Evolutionary conservation across 441 rosid species (phyloP), one percentile per base, ranked within the genome.

Genomic region (Dalechampia spathulata): DNA sequence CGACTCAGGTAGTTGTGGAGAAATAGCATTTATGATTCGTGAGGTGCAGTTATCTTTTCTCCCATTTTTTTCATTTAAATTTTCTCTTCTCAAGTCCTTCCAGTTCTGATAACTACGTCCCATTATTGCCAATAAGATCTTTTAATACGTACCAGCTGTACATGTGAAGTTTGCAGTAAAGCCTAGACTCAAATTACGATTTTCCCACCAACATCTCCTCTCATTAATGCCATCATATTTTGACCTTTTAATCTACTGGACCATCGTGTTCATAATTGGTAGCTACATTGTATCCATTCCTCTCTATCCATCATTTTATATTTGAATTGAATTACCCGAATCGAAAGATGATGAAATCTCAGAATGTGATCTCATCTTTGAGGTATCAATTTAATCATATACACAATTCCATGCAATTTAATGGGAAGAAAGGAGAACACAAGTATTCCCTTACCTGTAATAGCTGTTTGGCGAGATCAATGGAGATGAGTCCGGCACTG

Each of bases 401-500:
- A 30, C 8, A 8, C 34, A 2, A 6, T 38, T 14, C 14, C 41
- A 38, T 14, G 41, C 41, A 38, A 38, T 38, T 14, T 38, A 38
- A 7, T 38, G 6, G 14, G 1, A 12, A 5, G 17, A 41, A 11
- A 6, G 7, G 17, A 2, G 2, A 14, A 16, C 4, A 7, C 4
- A 13, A 5, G 36, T 21, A 8, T 12, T 1, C 8, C 34, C 23
- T 1, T 56, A 85, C 88, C 77, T 77, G 83, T 21, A 91, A 80
- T 42, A 87, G 87, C 65, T 83, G 78, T 54, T 71, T 82, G 22
- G 96, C 96, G 1, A 91, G 95, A 40, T 91, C 96, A 7, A 87
- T 74, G 0, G 98, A 85, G 54, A 87, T 83, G 27, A 90, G 78
- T 2, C 98, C 83, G 1, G 98, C 98, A 58, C 96, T 90, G 68